Evolutionary conservation across 768 basidiomycete genomes (phyloP).

Genomic region (Trametes sanguinea): DNA sequence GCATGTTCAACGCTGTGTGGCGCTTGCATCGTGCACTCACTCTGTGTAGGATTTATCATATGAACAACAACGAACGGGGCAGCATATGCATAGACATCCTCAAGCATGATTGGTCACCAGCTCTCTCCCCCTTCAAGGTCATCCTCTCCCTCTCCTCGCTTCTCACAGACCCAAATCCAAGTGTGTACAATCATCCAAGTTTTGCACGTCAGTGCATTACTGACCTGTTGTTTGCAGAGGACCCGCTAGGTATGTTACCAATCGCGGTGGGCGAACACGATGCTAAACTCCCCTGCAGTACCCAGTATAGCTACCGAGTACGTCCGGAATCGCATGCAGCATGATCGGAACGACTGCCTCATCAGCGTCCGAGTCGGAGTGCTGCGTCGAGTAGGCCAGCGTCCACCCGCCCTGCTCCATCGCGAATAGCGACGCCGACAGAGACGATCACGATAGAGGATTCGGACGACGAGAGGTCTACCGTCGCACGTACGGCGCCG

Average conservation of each 20-base stretch:
- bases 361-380: background rate
- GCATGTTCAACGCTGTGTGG: conserved; percentile 38
- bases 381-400: background rate
- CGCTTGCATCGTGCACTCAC: background rate
- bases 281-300: conserved; percentile 40
- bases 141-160: conserved; percentile 91
- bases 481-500: background rate
- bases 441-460: conserved; percentile 32
- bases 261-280: background rate
- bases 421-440: conserved; percentile 8
- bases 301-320: conserved; percentile 75
- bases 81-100: conserved; percentile 88
- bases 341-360: conserved; percentile 68
- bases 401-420: background rate
- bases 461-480: conserved; percentile 27
- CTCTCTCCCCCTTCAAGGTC: conserved; percentile 91
- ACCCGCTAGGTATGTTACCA: conserved; percentile 60
- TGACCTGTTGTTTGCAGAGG: conserved; percentile 44
- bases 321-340: conserved; percentile 60
- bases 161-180: conserved; percentile 91
- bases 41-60: conserved; percentile 54
- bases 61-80: conserved; percentile 84
- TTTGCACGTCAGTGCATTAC: background rate
- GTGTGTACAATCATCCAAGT: conserved; percentile 44
- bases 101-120: conserved; percentile 94